Conservation (phyloP, 768 basidiomycete genomes). For the Tylopilus subfusipes region DNA sequence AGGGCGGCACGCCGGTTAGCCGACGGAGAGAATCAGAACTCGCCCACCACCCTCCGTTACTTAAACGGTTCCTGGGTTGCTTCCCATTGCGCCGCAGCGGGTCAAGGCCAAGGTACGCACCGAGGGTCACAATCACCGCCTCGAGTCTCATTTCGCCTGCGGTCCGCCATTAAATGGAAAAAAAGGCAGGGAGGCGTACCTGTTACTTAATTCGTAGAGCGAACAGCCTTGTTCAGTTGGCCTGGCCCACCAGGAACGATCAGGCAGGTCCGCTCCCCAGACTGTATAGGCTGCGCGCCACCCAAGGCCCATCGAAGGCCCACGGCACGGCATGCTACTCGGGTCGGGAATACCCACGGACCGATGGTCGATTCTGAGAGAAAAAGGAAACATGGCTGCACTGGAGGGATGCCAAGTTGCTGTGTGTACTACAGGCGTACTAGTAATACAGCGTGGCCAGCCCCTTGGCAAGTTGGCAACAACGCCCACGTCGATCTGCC, state of each 20-base stretch:
- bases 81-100: not conserved
- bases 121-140: too few species aligned
- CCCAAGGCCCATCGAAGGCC: too few species aligned
- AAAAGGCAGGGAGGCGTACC: too few species aligned
- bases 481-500: too few species aligned
- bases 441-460: too few species aligned
- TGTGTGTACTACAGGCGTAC: too few species aligned
- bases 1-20: not conserved
- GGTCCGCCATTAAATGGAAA: too few species aligned
- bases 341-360: slow-evolving; percentile 1
- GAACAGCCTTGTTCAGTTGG: too few species aligned
- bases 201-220: too few species aligned
- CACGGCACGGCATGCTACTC: not conserved
- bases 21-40: slow-evolving; percentile 3
- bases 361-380: not conserved
- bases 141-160: not conserved
- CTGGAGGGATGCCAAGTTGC: too few species aligned
- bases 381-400: not conserved
- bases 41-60: not conserved
- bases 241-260: not conserved
- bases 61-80: not conserved
- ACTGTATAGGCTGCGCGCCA: too few species aligned
- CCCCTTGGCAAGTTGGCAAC: too few species aligned
- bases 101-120: not conserved
- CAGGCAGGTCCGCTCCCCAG: not conserved